These are phyloP conservation scores for Odonthalia washingtoniensis DNA, from an alignment of 31 red algal species.

Conservation along the genomic window DNA sequence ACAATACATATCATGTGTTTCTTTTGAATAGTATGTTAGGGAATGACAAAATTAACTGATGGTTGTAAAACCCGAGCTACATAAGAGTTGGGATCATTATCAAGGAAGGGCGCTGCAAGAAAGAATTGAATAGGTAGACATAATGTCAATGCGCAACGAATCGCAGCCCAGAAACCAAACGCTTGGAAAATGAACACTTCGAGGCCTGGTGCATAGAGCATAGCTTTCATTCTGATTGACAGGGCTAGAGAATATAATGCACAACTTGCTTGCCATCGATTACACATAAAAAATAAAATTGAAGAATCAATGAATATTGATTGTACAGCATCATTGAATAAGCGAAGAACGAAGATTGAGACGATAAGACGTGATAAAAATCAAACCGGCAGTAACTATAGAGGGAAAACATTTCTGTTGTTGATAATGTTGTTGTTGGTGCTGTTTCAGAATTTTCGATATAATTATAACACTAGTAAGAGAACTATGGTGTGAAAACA, in stretches of 20 bases:
- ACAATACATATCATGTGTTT: too few relatives aligned
- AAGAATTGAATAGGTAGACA: constrained; percentile 65
- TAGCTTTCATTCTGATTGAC: constrained; percentile 96
- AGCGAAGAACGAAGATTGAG: constrained; percentile 87
- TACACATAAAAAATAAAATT: constrained; percentile 68
- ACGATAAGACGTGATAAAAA: constrained; percentile 71
- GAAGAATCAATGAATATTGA: constrained; percentile 62
- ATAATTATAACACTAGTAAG: constrained; percentile 57
- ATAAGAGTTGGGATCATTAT: too few relatives aligned
- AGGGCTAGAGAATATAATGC: too few relatives aligned
- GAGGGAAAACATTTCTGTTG: constrained; percentile 9
- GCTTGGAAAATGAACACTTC: constrained; percentile 81
- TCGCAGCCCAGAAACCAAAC: too few relatives aligned
- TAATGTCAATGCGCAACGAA: constrained; percentile 51
- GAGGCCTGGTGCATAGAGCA: constrained; percentile 88
- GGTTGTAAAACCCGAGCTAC: too few relatives aligned
- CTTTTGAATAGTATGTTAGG: too few relatives aligned
- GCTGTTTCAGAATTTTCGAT: constrained; percentile 3
- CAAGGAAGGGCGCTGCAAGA: constrained; percentile 59
- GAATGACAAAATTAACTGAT: too few relatives aligned
- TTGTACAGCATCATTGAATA: constrained; percentile 96
- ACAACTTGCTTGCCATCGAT: constrained; percentile 64
- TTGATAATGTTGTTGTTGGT: not conserved
- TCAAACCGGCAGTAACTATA: constrained; percentile 44
- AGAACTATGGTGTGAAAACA: constrained; percentile 60